A percentile compares a stretch with the other conserved stretches of the same genome.
phyloP scores from a whole-genome alignment of 225 moss, liverwort and hornwort genomes.

The Lunularia cruciata region DNA sequence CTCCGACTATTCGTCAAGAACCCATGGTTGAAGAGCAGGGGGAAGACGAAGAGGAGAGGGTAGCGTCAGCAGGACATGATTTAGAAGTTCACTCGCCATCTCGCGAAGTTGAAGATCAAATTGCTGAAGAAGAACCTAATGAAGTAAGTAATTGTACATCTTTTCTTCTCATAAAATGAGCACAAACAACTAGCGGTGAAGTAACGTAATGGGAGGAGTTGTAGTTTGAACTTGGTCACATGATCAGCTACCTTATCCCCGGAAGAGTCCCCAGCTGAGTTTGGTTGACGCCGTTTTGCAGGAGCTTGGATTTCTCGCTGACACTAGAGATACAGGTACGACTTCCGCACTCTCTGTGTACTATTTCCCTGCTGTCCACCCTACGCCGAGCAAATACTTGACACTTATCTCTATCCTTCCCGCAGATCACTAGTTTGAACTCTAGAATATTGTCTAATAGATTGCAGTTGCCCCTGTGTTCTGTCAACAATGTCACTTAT shows the following conservation, averaged over 20 bases:
- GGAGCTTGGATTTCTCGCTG: constrained; percentile 84
- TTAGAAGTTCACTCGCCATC: background rate
- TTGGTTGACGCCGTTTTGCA: constrained; percentile 47
- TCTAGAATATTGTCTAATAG: too few relatives aligned
- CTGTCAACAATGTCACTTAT: too few relatives aligned
- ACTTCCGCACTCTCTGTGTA: background rate
- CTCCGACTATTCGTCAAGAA: background rate
- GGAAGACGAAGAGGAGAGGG: constrained; percentile 8
- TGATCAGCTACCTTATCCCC: too few relatives aligned
- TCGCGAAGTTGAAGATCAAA: constrained; percentile 5
- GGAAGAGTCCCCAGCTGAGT: too few relatives aligned
- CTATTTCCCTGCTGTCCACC: background rate
- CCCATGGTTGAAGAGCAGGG: constrained; percentile 6
- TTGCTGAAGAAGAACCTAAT: background rate
- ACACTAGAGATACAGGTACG: constrained; percentile 49
- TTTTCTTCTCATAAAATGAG: too few relatives aligned
- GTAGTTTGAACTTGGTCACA: too few relatives aligned
- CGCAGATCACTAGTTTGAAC: too few relatives aligned
- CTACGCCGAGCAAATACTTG: too few relatives aligned
- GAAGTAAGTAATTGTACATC: constrained; percentile 9
- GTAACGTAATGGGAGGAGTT: too few relatives aligned
- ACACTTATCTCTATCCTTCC: too few relatives aligned
- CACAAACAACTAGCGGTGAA: too few relatives aligned
- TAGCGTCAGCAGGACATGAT: constrained; percentile 2
- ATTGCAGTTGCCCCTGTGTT: too few relatives aligned